Evolutionary conservation across 768 basidiomycete genomes (phyloP).

Genomic region (Termitomyces sp.): DNA sequence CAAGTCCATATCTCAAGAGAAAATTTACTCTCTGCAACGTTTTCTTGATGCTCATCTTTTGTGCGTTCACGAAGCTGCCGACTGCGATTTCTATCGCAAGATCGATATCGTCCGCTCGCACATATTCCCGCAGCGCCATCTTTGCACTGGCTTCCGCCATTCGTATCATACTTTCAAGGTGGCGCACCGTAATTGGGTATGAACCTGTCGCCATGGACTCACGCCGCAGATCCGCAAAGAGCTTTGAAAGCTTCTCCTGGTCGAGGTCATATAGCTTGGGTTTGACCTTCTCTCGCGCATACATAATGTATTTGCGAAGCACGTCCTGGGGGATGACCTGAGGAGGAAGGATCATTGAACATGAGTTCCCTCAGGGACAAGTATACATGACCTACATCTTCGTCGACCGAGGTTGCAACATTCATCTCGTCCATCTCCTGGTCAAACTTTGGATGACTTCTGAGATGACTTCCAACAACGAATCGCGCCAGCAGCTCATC

Average conservation of each 20-base stretch:
- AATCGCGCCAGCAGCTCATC: conserved; percentile 96
- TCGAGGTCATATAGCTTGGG: conserved; percentile 95
- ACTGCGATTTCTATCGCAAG: conserved; percentile 95
- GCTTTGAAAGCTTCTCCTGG: conserved; percentile 88
- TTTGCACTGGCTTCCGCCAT: conserved; percentile 99
- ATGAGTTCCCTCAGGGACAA: background rate
- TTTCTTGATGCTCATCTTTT: conserved; percentile 99
- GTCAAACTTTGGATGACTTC: conserved; percentile 93
- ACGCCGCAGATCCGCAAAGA: conserved; percentile 92
- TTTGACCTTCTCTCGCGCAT: conserved; percentile 86
- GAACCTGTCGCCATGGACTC: conserved; percentile 98
- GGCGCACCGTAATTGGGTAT: conserved; percentile 96
- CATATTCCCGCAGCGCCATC: conserved; percentile 96
- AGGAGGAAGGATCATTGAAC: background rate
- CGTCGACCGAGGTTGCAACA: conserved; percentile 84
- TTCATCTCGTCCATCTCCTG: conserved; percentile 86
- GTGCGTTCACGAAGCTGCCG: conserved; percentile 91
- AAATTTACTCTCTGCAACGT: conserved; percentile 83
- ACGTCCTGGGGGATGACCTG: conserved; percentile 97
- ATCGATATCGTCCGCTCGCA: conserved; percentile 94
- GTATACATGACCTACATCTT: conserved; percentile 53
- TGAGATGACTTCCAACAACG: conserved; percentile 94
- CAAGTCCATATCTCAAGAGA: background rate
- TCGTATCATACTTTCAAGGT: conserved; percentile 98
- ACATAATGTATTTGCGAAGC: conserved; percentile 98